Conservation (phyloP, 108 stramenopile species). For the Nitzschia sp. region DNA sequence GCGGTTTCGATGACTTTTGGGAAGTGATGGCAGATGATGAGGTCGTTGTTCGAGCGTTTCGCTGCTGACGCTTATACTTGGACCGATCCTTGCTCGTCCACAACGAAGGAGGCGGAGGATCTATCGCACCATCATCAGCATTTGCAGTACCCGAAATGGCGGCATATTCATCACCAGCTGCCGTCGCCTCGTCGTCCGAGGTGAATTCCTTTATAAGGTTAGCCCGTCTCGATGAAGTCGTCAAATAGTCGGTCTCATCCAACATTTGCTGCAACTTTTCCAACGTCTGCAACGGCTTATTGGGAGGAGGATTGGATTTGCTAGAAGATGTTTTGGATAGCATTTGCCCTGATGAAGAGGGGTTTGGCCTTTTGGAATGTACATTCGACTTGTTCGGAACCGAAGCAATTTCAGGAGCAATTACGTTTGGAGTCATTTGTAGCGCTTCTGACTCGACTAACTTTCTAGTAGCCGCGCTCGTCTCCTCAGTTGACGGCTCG, state of each 20-base stretch:
- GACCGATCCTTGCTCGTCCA: conserved; percentile 87
- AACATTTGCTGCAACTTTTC: conserved; percentile 83
- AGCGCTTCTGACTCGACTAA: no score
- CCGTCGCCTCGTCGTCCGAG: background rate
- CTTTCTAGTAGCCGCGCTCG: no score
- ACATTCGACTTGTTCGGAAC: no score
- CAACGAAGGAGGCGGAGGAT: conserved; percentile 20
- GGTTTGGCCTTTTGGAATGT: no score
- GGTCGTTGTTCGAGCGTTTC: conserved; percentile 20
- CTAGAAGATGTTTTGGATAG: background rate
- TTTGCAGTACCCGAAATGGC: background rate
- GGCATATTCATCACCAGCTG: background rate
- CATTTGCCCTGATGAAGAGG: no score
- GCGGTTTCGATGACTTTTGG: background rate
- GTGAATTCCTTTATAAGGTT: background rate
- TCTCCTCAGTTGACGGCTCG: no score
- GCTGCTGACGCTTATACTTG: conserved; percentile 67
- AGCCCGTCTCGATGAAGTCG: conserved; percentile 10
- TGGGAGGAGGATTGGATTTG: background rate
- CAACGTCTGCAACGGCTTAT: conserved; percentile 70
- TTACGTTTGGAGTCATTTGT: no score
- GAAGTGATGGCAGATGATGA: conserved; percentile 9
- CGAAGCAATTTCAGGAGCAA: no score
- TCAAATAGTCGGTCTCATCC: conserved; percentile 86
- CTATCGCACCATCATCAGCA: background rate